A percentile compares a stretch with the other conserved stretches of the same genome.
phyloP scores from a whole-genome alignment of 2,329 filamentous ascomycete genomes.

The Cryphonectria japonica region DNA sequence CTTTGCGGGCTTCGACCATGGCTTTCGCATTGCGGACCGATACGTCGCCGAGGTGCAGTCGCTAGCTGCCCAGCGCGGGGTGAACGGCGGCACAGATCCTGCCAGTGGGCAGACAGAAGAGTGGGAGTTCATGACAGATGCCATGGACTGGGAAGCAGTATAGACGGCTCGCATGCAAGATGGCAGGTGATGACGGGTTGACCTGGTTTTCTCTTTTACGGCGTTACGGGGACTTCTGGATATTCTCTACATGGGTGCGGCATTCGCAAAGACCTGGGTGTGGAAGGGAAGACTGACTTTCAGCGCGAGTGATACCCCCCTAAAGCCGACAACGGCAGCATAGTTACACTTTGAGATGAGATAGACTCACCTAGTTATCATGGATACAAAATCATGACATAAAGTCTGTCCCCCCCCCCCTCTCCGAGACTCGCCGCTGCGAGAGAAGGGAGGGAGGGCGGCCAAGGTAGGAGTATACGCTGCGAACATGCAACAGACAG shows the following conservation, averaged over 20 bases:
- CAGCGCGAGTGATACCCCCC: constrained; percentile 6
- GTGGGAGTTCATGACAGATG: constrained; percentile 63
- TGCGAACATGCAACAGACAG: background rate
- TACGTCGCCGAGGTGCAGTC: constrained; percentile 40
- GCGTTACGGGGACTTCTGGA: background rate
- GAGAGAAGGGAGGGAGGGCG: background rate
- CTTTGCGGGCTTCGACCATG: constrained; percentile 62
- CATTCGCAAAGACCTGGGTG: background rate
- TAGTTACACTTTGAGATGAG: background rate
- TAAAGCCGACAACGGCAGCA: constrained; percentile 2
- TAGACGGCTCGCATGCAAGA: constrained; percentile 14
- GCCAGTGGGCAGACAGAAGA: constrained; percentile 38
- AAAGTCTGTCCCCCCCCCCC: background rate
- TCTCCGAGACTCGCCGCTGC: background rate
- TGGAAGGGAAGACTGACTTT: background rate
- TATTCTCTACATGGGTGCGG: background rate
- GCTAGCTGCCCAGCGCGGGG: constrained; percentile 29
- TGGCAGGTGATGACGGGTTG: background rate
- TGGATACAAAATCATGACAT: background rate
- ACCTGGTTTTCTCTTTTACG: background rate
- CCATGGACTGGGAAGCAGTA: constrained; percentile 61
- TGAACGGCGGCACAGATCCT: constrained; percentile 31
- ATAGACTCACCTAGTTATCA: constrained; percentile 3
- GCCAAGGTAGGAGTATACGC: background rate
- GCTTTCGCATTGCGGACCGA: constrained; percentile 55